A percentile compares a stretch with the other conserved stretches of the same genome.
Conservation (phyloP, 2,329 filamentous ascomycete genomes). For the Fusarium tupiense region DNA sequence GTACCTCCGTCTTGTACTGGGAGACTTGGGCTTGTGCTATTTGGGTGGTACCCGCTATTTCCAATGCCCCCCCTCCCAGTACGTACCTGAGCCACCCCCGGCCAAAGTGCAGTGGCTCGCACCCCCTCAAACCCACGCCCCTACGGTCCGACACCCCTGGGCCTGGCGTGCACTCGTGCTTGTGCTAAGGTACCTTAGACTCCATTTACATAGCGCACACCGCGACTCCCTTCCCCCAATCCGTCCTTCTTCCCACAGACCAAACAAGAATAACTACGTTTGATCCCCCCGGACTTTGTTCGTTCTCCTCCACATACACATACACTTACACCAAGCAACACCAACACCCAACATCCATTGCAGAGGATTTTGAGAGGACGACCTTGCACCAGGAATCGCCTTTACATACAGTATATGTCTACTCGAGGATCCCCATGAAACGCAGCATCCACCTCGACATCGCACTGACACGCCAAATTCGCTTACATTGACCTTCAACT, state of each 20-base stretch:
- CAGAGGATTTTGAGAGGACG: conserved; percentile 13
- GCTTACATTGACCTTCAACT: conserved; percentile 30
- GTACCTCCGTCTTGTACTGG: conserved; percentile 42
- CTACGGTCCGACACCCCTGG: conserved; percentile 17
- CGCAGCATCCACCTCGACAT: conserved; percentile 34
- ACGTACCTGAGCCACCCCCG: conserved; percentile 21
- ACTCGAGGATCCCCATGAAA: conserved; percentile 39
- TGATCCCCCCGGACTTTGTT: conserved; percentile 42
- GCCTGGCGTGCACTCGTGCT: conserved; percentile 34
- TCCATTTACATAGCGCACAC: conserved; percentile 42
- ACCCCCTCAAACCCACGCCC: conserved; percentile 16
- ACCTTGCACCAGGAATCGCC: conserved; percentile 23
- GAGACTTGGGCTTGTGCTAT: conserved; percentile 34
- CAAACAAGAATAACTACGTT: conserved; percentile 44
- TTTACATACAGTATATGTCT: conserved; percentile 34
- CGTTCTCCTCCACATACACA: conserved; percentile 38
- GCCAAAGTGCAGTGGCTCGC: background rate
- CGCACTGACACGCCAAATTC: conserved; percentile 26
- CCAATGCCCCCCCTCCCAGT: conserved; percentile 1
- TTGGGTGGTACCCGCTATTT: conserved; percentile 17
- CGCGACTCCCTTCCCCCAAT: conserved; percentile 44
- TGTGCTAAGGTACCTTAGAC: conserved; percentile 19
- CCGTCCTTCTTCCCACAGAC: conserved; percentile 42
- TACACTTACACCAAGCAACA: conserved; percentile 34
- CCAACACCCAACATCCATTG: conserved; percentile 20